Conservation (phyloP, 805 yeast genomes). For the Candida alai region DNA sequence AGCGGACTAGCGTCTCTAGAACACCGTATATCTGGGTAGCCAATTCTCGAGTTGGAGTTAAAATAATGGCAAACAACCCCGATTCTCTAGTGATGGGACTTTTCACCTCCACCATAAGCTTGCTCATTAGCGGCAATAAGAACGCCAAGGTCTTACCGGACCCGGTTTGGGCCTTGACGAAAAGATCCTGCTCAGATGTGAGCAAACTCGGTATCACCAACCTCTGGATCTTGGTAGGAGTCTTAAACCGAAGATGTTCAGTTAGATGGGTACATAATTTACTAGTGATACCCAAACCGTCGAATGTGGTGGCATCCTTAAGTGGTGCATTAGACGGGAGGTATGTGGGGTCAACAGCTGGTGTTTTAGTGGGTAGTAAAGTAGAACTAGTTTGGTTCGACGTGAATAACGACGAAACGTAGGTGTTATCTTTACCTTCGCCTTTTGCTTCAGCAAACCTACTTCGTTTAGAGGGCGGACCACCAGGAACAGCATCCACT, state of each 20-base stretch:
- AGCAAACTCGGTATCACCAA: constrained; percentile 61
- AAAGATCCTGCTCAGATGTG: constrained; percentile 51
- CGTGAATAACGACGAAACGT: constrained; percentile 80
- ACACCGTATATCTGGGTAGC: constrained; percentile 88
- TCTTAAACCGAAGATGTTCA: constrained; percentile 49
- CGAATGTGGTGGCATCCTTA: constrained; percentile 63
- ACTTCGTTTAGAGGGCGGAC: constrained; percentile 28
- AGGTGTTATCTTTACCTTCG: constrained; percentile 56
- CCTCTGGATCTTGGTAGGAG: constrained; percentile 87
- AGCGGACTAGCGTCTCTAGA: constrained; percentile 63
- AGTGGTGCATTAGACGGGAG: constrained; percentile 86
- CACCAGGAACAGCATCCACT: constrained; percentile 5
- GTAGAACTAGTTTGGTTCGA: constrained; percentile 34
- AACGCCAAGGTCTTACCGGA: constrained; percentile 95
- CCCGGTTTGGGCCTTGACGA: constrained; percentile 96
- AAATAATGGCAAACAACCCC: constrained; percentile 84
- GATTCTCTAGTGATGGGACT: constrained; percentile 50
- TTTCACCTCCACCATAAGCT: constrained; percentile 56
- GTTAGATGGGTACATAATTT: constrained; percentile 51
- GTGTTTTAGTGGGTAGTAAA: constrained; percentile 47
- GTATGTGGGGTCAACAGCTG: constrained; percentile 30
- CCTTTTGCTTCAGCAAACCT: constrained; percentile 48
- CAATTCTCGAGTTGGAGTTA: constrained; percentile 93
- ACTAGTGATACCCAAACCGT: constrained; percentile 63
- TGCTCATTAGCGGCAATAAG: constrained; percentile 74